Evolutionary conservation across 2,329 filamentous ascomycete genomes (phyloP).

Genomic region (Monilinia laxa): DNA sequence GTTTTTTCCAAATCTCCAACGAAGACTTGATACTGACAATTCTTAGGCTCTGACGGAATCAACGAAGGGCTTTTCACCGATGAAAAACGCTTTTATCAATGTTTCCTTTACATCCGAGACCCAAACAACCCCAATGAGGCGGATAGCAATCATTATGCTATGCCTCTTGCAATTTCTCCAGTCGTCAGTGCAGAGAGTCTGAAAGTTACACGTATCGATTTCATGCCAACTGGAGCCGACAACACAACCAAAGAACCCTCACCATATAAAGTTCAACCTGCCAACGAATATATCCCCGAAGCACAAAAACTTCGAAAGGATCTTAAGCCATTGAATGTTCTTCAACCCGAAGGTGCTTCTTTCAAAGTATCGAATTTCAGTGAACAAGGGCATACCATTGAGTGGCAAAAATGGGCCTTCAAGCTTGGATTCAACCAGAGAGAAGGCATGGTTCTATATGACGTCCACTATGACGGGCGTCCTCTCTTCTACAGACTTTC

Average conservation of each 20-base stretch:
- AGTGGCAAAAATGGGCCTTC: slow-evolving; percentile 67
- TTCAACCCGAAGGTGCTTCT: slow-evolving; percentile 64
- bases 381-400: slow-evolving; percentile 53
- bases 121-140: slow-evolving; percentile 56
- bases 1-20: not conserved
- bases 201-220: slow-evolving; percentile 68
- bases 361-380: slow-evolving; percentile 54
- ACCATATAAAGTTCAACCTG: slow-evolving; percentile 55
- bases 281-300: slow-evolving; percentile 66
- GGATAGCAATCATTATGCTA: slow-evolving; percentile 69
- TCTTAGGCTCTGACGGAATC: slow-evolving; percentile 51
- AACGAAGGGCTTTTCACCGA: slow-evolving; percentile 48
- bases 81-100: slow-evolving; percentile 55
- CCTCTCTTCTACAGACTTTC: slow-evolving; percentile 66
- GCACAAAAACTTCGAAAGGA: slow-evolving; percentile 59
- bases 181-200: slow-evolving; percentile 62
- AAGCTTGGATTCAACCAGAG: slow-evolving; percentile 61
- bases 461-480: slow-evolving; percentile 63
- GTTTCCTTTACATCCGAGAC: slow-evolving; percentile 66
- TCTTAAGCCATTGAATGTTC: slow-evolving; percentile 62
- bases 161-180: slow-evolving; percentile 63
- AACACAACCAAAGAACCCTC: slow-evolving; percentile 54
- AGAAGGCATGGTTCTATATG: slow-evolving; percentile 67
- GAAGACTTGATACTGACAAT: slow-evolving; percentile 17
- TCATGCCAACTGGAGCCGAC: slow-evolving; percentile 65